Base-by-base conservation (phyloP, 2,329 filamentous ascomycete species). In the Stagonosporopsis chrysanthemi region DNA sequence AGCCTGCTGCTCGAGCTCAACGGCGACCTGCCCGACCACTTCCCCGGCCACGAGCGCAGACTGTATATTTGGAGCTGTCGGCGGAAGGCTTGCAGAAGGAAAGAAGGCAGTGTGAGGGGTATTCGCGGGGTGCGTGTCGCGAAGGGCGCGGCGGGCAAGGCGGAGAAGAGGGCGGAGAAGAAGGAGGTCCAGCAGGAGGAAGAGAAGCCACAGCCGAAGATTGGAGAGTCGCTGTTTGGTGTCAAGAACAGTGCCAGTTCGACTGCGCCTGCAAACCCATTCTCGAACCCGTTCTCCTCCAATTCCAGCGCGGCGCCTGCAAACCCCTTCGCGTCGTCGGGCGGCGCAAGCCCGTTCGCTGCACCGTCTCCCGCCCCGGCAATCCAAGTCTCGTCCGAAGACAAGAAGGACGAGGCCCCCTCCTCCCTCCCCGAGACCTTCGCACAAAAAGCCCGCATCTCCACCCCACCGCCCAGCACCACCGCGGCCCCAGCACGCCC, bases 1-100 rank as follows among this genome's bases (percentile, higher is more conserved):
- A 88, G 87, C 1, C 83, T 98, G 11, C 85, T 99, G 3, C 84
- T 99, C 43, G 92, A 99, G 77, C 84, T 99, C 26, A 92, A 99
- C 77, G 93, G 87, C 68, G 92, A 97, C 73, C 83, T 98, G 3
- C 93, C 92, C 14, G 90, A 94, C 52, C 84, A 87, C 45, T 97
- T 97, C 70, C 90, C 92, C 1, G 87, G 88, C 53, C 91, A 98
- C 77, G 92, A 97, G 70, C 84, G 95, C 65, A 86, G 94, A 60
- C 75, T 99, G 17, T 98, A 97, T 71, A 82, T 99, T 12, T 92
- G 96, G 75, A 86, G 86, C 17, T 99, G 95, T 76, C 85, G 87
- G 57, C 84, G 86, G 64, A 91, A 90, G 75, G 81, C 86, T 11
- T 99, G 95, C 73, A 86, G 90, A 68, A 84, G 93, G 62, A 94